Evolutionary conservation across 228 moss, liverwort and hornwort genomes (phyloP).

Genomic region (Sphagnum magellanicum): DNA sequence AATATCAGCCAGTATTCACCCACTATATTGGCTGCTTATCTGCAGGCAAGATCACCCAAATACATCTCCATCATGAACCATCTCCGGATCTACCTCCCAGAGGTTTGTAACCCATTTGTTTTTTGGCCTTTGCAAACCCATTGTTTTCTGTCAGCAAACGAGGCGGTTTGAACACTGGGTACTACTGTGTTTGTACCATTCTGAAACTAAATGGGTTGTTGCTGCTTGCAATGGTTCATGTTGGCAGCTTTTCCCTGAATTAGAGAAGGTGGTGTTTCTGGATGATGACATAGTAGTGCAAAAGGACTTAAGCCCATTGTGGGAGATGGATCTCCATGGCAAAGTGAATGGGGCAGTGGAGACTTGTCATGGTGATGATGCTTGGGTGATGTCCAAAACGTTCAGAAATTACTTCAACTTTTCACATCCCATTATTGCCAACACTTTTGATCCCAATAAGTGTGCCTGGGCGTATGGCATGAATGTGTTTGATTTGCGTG

Average conservation of each 20-base stretch:
- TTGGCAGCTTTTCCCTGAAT: slow-evolving; percentile 83
- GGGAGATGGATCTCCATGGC: slow-evolving; percentile 84
- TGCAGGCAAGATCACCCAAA: slow-evolving; percentile 95
- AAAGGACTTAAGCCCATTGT: slow-evolving; percentile 64
- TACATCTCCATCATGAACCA: slow-evolving; percentile 99
- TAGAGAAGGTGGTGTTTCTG: slow-evolving; percentile 92
- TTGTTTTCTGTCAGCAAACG: not conserved
- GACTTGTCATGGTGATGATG: slow-evolving; percentile 89
- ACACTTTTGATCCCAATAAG: slow-evolving; percentile 71
- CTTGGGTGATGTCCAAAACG: slow-evolving; percentile 94
- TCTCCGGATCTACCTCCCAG: slow-evolving; percentile 94
- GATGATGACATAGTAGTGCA: slow-evolving; percentile 99
- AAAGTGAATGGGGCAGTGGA: slow-evolving; percentile 98
- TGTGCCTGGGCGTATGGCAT: slow-evolving; percentile 99
- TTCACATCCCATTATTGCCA: slow-evolving; percentile 74
- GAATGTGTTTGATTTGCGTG: slow-evolving; percentile 90
- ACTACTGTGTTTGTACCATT: too few relatives aligned
- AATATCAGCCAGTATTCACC: slow-evolving; percentile 86
- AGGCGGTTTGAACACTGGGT: too few relatives aligned
- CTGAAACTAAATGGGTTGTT: too few relatives aligned
- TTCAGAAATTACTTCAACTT: slow-evolving; percentile 99
- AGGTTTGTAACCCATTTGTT: slow-evolving; percentile 28
- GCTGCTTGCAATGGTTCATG: too few relatives aligned
- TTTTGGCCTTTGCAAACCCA: not conserved
- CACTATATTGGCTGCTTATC: slow-evolving; percentile 76